A percentile compares a stretch with the other conserved stretches of the same genome.
Conservation (phyloP, 2,329 filamentous ascomycete genomes). For the Dactylellina drechsleri region DNA sequence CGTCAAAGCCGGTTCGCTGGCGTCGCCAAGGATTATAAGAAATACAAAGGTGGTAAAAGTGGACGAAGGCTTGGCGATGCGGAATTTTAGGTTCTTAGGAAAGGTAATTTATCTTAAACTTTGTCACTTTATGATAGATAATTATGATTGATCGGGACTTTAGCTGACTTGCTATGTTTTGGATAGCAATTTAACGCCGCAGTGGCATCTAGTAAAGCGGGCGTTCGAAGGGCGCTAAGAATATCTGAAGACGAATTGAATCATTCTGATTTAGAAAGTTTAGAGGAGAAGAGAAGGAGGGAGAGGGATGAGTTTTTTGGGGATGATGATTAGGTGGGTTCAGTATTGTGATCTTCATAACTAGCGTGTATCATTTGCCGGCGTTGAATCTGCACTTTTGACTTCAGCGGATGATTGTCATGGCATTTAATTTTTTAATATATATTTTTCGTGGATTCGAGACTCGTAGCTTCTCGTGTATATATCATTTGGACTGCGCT, state of each 20-base stretch:
- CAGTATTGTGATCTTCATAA: too few species aligned
- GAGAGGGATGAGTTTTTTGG: not conserved
- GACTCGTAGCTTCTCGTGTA: too few species aligned
- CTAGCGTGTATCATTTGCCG: too few species aligned
- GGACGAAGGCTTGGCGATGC: not conserved
- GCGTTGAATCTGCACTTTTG: not conserved
- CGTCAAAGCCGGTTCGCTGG: conserved; percentile 23
- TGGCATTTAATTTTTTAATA: too few species aligned
- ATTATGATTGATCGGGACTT: too few species aligned
- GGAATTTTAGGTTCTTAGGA: not conserved
- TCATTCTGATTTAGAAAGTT: not conserved
- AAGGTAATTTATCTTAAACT: not conserved
- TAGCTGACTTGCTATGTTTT: not conserved
- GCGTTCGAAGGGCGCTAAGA: conserved; percentile 11
- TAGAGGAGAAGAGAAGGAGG: not conserved
- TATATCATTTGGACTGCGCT: too few species aligned
- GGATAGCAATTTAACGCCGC: conserved; percentile 5
- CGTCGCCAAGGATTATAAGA: conserved; percentile 17
- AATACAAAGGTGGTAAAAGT: conserved; percentile 20
- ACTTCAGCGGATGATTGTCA: too few species aligned
- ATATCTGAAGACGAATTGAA: conserved; percentile 12
- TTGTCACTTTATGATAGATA: not conserved
- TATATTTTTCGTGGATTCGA: too few species aligned
- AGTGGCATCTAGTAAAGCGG: conserved; percentile 12
- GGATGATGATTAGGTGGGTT: too few species aligned